These are phyloP conservation scores for Podospora fimiseda DNA, from an alignment of 495 filamentous ascomycete genomes.

Conservation along the genomic window DNA sequence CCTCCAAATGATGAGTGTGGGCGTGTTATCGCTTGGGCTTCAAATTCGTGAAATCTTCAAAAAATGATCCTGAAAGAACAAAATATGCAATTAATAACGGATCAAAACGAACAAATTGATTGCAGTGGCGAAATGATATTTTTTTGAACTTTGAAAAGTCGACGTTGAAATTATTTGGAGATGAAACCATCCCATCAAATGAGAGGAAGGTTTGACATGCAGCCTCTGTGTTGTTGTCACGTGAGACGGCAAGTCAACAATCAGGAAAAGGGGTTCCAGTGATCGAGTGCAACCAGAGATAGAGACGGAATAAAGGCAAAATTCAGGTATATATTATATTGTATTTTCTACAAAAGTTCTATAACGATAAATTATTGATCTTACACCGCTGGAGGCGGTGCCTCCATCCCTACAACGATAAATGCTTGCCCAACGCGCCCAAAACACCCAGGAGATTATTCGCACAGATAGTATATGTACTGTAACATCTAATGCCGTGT, in stretches of 20 bases:
- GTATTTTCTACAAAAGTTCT: too few species aligned
- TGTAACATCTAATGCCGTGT: not conserved
- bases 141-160: too few species aligned
- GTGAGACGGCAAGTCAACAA: constrained; percentile 1
- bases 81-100: not conserved
- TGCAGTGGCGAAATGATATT: too few species aligned
- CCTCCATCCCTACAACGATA: not conserved
- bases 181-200: not conserved
- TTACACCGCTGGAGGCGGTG: not conserved
- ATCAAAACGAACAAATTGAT: not conserved
- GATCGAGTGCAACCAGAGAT: too few species aligned
- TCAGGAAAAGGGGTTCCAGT: not conserved
- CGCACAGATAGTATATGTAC: not conserved
- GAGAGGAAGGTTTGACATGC: not conserved
- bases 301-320: too few species aligned
- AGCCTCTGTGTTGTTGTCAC: not conserved
- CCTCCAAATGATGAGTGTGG: too few species aligned
- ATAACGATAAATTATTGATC: too few species aligned
- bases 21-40: too few species aligned
- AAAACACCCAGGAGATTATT: not conserved
- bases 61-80: not conserved
- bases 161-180: not conserved
- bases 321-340: too few species aligned
- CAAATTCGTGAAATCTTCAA: too few species aligned
- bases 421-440: not conserved